Evolutionary conservation across 805 yeast species (phyloP), one percentile per base, ranked within the genome.

Genomic region (Torulaspora quercuum): DNA sequence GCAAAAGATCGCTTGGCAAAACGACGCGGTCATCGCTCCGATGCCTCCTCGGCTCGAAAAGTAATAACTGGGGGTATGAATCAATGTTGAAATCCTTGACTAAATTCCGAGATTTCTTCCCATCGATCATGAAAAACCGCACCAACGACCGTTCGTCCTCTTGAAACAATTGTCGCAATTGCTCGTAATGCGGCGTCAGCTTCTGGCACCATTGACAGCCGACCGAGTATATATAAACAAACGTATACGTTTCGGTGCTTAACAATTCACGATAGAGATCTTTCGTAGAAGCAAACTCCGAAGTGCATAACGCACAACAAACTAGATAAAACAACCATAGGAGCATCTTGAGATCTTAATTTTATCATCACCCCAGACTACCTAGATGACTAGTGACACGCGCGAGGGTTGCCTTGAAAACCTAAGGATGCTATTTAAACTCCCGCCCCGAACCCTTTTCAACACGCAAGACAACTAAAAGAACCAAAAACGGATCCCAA

Each of bases 1-100:
- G 60, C 36, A 62, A 57, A 31, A 37, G 24, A 3, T 34, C 32
- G 28, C 22, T 28, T 11, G 21, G 29, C 2, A 32, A 33, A n/a
- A 29, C 16, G 11, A 12, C 19, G 11, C 29, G 18, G 21, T 19
- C 24, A 6, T 33, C 28, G 6, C 18, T 8, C 10, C 14, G 19
- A 7, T 18, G 21, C 15, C 15, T 15, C 25, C 60, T 58, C 31
- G 62, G 60, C 21, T 69, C 56, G 41, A 73, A 69, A 5, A 78
- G 49, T 45, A 69, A 67, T 33, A 78, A 39, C 1, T 71, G 61
- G 1, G 85, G 85, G 50, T 64, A 78, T 12, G 64, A 66, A 7
- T 46, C 41, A 3, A 78, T 59, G 10, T 51, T 48, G 40, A 75
- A 74, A 31, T 67, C 52, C 21, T 47, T 48, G 24, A 68, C 56